Base-by-base conservation (phyloP, 2,329 filamentous ascomycete genomes). In the Microdochium trichocladiopsis region DNA sequence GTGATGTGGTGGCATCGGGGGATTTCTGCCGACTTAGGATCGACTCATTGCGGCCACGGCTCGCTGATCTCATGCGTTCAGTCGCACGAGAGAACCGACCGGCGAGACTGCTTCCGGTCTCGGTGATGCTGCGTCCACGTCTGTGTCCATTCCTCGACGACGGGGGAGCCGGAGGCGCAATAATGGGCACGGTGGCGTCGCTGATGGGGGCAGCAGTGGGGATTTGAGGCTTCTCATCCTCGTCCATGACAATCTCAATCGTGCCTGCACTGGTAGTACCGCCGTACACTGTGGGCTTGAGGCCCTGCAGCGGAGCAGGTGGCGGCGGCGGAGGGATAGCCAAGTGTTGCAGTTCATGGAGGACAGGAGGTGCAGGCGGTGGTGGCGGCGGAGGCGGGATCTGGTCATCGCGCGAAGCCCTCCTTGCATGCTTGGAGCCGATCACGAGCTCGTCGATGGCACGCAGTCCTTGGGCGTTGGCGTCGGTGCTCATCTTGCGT, bases 211-310 rank as follows among this genome's bases (percentile, higher is more conserved):
- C 64, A 9, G 68, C 69, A 12, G 63, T 56, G 12, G 68, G 58
- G 2, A 57, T 37, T 22, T 58, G 41, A 37, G 24, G 48, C 51
- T 63, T 58, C 18, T 79, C 74, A 5, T 82, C 78, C 2, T 83
- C 79, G 57, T 86, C 82, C 77, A 83, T 83, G 49, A 86, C 80
- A 55, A 86, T 83, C 63, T 86, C 82, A 57, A 86, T 84, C 61
- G 82, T 77, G 4, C 78, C 81, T 0, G 79, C 77, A 8, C 72
- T 74, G 16, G 73, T 58, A 2, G 72, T 53, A 31, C 54, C 72
- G 28, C 68, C 65, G 55, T 75, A 72, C 47, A 76, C 62, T 8
- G 69, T 68, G 2, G 70, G 65, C 25, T 66, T 69, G 25, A 63
- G 60, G 31, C 70, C 66, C 1, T 78, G 78, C 3, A 84, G 66